Conservation (phyloP, 495 filamentous ascomycete species). For the Lichenothelia convexa region DNA sequence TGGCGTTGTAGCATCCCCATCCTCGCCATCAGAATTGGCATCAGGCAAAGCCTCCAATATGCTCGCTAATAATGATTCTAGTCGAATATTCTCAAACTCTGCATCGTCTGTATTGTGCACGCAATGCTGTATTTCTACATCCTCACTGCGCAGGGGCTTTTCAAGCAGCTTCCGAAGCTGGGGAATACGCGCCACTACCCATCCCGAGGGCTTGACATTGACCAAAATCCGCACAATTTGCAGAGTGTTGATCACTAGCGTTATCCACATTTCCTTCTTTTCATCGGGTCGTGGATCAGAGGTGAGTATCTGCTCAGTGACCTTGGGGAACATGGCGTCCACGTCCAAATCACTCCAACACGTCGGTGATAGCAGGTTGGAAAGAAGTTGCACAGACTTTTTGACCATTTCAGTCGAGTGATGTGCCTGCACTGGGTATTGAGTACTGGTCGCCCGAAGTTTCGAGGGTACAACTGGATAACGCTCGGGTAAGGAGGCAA, state of each 20-base stretch:
- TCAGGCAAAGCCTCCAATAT: constrained; percentile 84
- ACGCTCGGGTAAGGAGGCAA: constrained; percentile 69
- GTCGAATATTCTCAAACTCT: constrained; percentile 30
- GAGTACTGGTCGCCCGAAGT: constrained; percentile 28
- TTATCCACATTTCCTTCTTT: constrained; percentile 40
- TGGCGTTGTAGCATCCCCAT: constrained; percentile 45
- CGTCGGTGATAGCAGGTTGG: constrained; percentile 66
- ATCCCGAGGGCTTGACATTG: constrained; percentile 70
- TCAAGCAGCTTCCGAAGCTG: constrained; percentile 76
- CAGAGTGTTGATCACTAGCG: constrained; percentile 75
- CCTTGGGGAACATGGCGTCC: constrained; percentile 64
- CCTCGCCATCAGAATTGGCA: constrained; percentile 46
- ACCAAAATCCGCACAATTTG: constrained; percentile 79
- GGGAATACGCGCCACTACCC: constrained; percentile 59
- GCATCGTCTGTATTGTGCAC: constrained; percentile 34
- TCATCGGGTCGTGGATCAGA: constrained; percentile 33
- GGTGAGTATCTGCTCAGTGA: constrained; percentile 65
- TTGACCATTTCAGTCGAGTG: constrained; percentile 59
- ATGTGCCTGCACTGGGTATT: constrained; percentile 19
- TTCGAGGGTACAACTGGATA: constrained; percentile 56
- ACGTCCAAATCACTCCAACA: constrained; percentile 89
- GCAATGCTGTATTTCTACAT: constrained; percentile 80
- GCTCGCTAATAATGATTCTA: constrained; percentile 55
- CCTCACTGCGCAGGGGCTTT: constrained; percentile 71
- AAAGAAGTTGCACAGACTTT: constrained; percentile 66